A percentile compares a stretch with the other conserved stretches of the same genome.
These are phyloP conservation scores for Podila minutissima DNA, from an alignment of 192 early-diverging fungal genomes.

Conservation along the genomic window DNA sequence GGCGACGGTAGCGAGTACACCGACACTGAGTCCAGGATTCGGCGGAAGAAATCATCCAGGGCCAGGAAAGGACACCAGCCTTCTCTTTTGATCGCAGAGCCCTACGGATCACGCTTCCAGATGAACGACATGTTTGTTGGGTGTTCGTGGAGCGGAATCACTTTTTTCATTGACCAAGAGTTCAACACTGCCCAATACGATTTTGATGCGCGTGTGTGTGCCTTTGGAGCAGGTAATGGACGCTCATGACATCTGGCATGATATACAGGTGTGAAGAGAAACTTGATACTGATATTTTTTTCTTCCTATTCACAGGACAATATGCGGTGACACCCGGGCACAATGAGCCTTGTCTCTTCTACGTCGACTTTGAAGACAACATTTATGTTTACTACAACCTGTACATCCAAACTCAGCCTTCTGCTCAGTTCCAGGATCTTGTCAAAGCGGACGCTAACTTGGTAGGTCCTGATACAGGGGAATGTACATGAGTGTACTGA, in stretches of 20 bases:
- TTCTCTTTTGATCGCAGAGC: slow-evolving; percentile 33
- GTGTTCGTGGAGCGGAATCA: slow-evolving; percentile 67
- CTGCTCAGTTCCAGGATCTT: slow-evolving; percentile 56
- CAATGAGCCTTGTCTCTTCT: slow-evolving; percentile 67
- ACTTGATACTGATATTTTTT: no score
- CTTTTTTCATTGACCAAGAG: slow-evolving; percentile 62
- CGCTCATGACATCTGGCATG: background rate
- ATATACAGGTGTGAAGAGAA: no score
- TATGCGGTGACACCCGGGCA: slow-evolving; percentile 58
- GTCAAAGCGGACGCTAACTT: slow-evolving; percentile 44
- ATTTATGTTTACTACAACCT: slow-evolving; percentile 68
- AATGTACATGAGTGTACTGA: background rate
- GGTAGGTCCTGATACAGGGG: background rate
- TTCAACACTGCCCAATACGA: slow-evolving; percentile 64
- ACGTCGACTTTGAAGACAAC: slow-evolving; percentile 71
- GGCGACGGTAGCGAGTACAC: background rate
- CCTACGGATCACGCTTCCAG: slow-evolving; percentile 41
- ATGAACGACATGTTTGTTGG: slow-evolving; percentile 62
- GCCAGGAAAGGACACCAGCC: background rate
- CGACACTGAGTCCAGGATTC: background rate
- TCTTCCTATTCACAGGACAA: slow-evolving; percentile 37
- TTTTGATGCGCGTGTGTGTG: slow-evolving; percentile 67
- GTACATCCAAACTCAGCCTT: slow-evolving; percentile 56
- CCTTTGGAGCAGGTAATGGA: slow-evolving; percentile 64
- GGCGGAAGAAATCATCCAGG: background rate